Conservation (phyloP, 2,329 filamentous ascomycete genomes). For the Penicillium brasilianum region DNA sequence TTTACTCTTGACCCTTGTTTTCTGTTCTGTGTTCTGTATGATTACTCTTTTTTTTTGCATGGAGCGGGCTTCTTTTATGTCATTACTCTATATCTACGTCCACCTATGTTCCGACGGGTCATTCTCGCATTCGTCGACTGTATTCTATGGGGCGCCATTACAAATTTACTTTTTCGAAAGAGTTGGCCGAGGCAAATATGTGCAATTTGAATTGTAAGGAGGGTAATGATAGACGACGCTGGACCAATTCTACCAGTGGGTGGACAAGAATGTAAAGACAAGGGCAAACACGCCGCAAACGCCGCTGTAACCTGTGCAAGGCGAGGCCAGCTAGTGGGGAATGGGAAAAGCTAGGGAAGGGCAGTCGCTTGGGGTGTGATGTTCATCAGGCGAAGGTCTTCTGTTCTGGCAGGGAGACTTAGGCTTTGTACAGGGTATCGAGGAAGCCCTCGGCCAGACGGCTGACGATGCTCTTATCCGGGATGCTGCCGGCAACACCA, state of each 20-base stretch:
- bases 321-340: slow-evolving; percentile 11
- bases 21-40: slow-evolving; percentile 7
- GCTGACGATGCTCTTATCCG: slow-evolving; percentile 93
- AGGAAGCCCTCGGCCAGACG: slow-evolving; percentile 89
- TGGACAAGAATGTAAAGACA: background rate
- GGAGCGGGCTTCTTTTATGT: slow-evolving; percentile 30
- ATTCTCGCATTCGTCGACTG: slow-evolving; percentile 11
- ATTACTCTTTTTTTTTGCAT: slow-evolving; percentile 19
- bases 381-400: slow-evolving; percentile 15
- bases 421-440: slow-evolving; percentile 90
- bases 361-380: slow-evolving; percentile 15
- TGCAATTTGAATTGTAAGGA: slow-evolving; percentile 26
- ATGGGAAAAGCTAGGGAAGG: background rate
- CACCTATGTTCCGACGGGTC: slow-evolving; percentile 7
- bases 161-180: slow-evolving; percentile 14
- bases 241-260: slow-evolving; percentile 12
- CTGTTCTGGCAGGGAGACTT: slow-evolving; percentile 21
- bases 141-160: slow-evolving; percentile 23
- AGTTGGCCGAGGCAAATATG: slow-evolving; percentile 22
- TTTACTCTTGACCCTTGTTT: background rate
- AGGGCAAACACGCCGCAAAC: slow-evolving; percentile 13
- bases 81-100: slow-evolving; percentile 25
- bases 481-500: slow-evolving; percentile 90
- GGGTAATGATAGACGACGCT: slow-evolving; percentile 21
- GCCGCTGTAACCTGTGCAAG: slow-evolving; percentile 13